Evolutionary conservation across 1,284 basidiomycete genomes (phyloP).

Genomic region (Tilletiopsis washingtonensis): DNA sequence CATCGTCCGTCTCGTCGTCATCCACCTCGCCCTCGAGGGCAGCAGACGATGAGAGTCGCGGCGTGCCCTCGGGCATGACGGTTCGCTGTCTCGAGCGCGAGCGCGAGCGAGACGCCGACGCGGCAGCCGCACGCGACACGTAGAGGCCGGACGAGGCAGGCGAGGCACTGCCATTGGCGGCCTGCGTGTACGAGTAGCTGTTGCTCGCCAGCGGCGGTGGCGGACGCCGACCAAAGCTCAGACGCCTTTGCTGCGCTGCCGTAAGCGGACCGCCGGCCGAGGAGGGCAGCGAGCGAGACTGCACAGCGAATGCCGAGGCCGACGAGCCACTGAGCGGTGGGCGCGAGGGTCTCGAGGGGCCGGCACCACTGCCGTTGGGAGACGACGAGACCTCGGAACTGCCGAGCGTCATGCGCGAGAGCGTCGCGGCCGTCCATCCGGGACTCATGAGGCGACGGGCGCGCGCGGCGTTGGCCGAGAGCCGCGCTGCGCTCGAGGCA

Average conservation of each 20-base stretch:
- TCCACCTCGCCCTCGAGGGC: slow-evolving; percentile 15
- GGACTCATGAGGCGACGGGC: slow-evolving; percentile 21
- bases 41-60: too few species aligned
- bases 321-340: too few species aligned
- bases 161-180: too few species aligned
- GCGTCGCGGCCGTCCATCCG: slow-evolving; percentile 26
- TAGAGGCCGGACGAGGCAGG: too few species aligned
- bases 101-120: too few species aligned
- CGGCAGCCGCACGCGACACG: too few species aligned
- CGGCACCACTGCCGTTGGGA: background rate
- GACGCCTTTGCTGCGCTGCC: background rate
- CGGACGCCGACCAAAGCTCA: slow-evolving; percentile 2
- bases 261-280: background rate
- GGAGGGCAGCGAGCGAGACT: slow-evolving; percentile 6
- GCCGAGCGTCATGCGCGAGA: slow-evolving; percentile 25
- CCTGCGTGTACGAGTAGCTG: too few species aligned
- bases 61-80: too few species aligned
- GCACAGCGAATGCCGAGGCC: background rate
- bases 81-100: too few species aligned
- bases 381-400: slow-evolving; percentile 14
- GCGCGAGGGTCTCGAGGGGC: background rate
- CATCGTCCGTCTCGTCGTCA: slow-evolving; percentile 45
- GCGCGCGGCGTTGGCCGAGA: too few species aligned
- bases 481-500: background rate
- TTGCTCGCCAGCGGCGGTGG: too few species aligned